phyloP scores from a whole-genome alignment of 805 yeast genomes.

The Kluyveromyces aestuarii region DNA sequence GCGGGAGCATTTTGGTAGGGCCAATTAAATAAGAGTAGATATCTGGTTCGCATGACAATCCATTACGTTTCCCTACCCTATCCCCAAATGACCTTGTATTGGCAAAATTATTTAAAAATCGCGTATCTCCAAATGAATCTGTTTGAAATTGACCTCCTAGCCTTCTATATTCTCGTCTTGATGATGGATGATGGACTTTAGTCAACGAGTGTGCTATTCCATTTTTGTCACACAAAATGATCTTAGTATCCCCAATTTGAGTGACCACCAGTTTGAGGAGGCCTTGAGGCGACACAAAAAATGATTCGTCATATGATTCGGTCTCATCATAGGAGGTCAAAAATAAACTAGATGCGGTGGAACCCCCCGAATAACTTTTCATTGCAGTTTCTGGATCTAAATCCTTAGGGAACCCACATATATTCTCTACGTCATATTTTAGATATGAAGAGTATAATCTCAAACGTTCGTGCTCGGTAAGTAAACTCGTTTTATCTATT shows the following conservation, averaged over 20 bases:
- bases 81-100: constrained; percentile 96
- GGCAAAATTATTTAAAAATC: constrained; percentile 69
- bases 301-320: constrained; percentile 20
- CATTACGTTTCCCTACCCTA: constrained; percentile 64
- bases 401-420: constrained; percentile 16
- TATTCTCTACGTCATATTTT: constrained; percentile 23
- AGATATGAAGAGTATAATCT: constrained; percentile 21
- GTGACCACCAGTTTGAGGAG: constrained; percentile 65
- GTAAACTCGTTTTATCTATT: constrained; percentile 27
- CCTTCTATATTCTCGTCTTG: constrained; percentile 67
- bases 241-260: constrained; percentile 89
- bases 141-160: constrained; percentile 58
- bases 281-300: constrained; percentile 48
- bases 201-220: constrained; percentile 79
- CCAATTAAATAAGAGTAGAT: constrained; percentile 63
- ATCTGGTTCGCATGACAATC: constrained; percentile 91
- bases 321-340: constrained; percentile 28
- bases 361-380: constrained; percentile 41
- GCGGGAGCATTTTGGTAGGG: constrained; percentile 36
- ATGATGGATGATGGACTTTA: constrained; percentile 77
- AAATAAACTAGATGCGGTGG: constrained; percentile 63
- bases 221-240: constrained; percentile 69
- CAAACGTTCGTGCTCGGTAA: constrained; percentile 25
- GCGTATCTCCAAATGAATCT: constrained; percentile 88
- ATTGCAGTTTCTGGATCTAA: constrained; percentile 14